phyloP scores from a whole-genome alignment of 1,284 basidiomycete species.

The Spongispora temasekensis region DNA sequence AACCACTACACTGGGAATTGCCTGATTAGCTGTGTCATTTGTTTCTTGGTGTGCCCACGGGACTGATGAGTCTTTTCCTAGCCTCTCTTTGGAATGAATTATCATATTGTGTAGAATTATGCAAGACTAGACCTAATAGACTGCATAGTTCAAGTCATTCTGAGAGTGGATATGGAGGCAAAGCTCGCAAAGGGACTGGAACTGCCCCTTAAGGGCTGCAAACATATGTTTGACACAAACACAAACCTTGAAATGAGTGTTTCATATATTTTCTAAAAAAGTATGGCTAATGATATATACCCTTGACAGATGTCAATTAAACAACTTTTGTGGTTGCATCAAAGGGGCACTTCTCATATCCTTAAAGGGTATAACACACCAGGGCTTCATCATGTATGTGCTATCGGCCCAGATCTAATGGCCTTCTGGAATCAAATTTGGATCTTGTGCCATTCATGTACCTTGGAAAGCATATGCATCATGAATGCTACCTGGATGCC shows the following conservation, averaged over 20 bases:
- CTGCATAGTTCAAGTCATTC: background rate
- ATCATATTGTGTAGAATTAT: conserved; percentile 1
- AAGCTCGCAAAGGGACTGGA: conserved; percentile 1
- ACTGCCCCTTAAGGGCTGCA: background rate
- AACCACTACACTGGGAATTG: background rate
- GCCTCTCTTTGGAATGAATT: too few species aligned
- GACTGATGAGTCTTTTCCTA: background rate
- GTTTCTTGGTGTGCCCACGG: background rate
- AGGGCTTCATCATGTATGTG: too few species aligned
- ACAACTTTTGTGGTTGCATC: background rate
- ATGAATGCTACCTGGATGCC: too few species aligned
- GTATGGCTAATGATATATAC: too few species aligned
- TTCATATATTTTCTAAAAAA: too few species aligned
- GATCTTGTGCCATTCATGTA: too few species aligned
- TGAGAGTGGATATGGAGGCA: background rate
- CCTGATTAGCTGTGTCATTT: background rate
- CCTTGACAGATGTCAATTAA: background rate
- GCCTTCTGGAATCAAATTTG: too few species aligned
- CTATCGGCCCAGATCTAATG: background rate
- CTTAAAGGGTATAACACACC: background rate
- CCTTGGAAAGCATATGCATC: too few species aligned
- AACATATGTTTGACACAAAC: conserved; percentile 1
- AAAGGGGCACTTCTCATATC: background rate
- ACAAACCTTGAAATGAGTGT: background rate
- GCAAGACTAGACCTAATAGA: conserved; percentile 5